Conservation (phyloP, 345 rosid genomes). For the Hypericum androsaemum region DNA sequence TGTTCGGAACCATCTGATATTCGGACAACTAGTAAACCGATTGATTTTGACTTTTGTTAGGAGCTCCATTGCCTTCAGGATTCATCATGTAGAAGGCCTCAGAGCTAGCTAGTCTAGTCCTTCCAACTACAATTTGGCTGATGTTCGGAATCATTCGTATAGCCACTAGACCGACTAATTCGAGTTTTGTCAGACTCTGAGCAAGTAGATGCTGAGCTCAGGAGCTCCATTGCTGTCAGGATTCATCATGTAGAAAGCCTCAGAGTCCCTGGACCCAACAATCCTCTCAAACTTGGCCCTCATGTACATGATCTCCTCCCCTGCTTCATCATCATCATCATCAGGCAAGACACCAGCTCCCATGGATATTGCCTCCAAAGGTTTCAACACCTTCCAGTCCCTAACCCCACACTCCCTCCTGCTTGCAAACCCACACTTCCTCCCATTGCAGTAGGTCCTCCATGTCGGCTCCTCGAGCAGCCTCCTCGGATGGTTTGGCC, state of each 20-base stretch:
- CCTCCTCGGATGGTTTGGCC: conserved; percentile 22
- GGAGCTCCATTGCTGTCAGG: conserved; percentile 97
- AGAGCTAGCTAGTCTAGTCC: too few relatives aligned
- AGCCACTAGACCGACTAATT: not conserved
- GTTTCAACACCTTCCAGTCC: conserved; percentile 68
- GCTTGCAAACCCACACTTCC: conserved; percentile 70
- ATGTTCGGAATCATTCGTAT: too few relatives aligned
- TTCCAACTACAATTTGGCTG: too few relatives aligned
- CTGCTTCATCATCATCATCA: conserved; percentile 20
- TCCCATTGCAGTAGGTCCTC: conserved; percentile 97
- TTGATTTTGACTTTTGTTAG: conserved; percentile 8
- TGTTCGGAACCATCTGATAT: too few relatives aligned
- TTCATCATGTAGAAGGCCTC: conserved; percentile 99
- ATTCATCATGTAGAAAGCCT: conserved; percentile 99
- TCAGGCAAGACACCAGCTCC: conserved; percentile 95
- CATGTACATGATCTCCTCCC: conserved; percentile 64
- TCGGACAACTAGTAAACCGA: not conserved
- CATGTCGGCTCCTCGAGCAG: conserved; percentile 78
- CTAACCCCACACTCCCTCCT: conserved; percentile 66
- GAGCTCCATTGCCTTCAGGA: conserved; percentile 94
- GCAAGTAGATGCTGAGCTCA: conserved; percentile 87
- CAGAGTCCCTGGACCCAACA: conserved; percentile 94
- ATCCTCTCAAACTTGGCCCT: conserved; percentile 92
- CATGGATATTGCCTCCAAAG: conserved; percentile 91
- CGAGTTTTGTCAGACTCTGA: conserved; percentile 40